A percentile compares a stretch with the other conserved stretches of the same genome.
phyloP scores from a whole-genome alignment of 164 flowering plant genomes.

The Paratinospora sagittata region DNA sequence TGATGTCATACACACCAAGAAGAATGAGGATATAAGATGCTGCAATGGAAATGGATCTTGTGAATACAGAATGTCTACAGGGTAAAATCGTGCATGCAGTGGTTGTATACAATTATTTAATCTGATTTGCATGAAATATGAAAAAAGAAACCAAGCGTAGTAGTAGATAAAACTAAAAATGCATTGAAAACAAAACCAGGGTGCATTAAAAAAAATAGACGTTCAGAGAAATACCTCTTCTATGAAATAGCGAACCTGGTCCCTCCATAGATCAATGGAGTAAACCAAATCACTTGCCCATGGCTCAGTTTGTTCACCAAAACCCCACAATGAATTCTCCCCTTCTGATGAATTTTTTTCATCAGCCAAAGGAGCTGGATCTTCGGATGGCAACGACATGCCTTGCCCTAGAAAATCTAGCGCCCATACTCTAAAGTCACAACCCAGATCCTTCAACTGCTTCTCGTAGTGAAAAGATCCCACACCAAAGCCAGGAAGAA shows the following conservation, averaged over 20 bases:
- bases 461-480: conserved; percentile 95
- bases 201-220: not conserved
- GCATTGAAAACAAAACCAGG: not conserved
- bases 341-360: conserved; percentile 27
- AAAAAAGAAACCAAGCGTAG: not conserved
- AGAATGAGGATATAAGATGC: not conserved
- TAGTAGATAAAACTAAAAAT: not conserved
- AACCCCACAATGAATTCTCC: conserved; percentile 63
- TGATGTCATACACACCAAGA: not conserved
- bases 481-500: conserved; percentile 97
- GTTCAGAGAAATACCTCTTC: conserved; percentile 50
- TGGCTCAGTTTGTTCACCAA: conserved; percentile 76
- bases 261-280: conserved; percentile 83
- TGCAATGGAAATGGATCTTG: not conserved
- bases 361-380: conserved; percentile 54
- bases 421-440: conserved; percentile 83
- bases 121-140: not conserved
- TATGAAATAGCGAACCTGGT: conserved; percentile 71
- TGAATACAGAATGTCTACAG: not conserved
- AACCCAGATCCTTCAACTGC: conserved; percentile 89
- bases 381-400: conserved; percentile 74
- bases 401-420: conserved; percentile 96
- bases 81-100: not conserved
- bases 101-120: not conserved
- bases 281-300: conserved; percentile 87